Evolutionary conservation across 2,329 filamentous ascomycete genomes (phyloP), one percentile per base, ranked within the genome.

Genomic region (Botrytis sinoallii): DNA sequence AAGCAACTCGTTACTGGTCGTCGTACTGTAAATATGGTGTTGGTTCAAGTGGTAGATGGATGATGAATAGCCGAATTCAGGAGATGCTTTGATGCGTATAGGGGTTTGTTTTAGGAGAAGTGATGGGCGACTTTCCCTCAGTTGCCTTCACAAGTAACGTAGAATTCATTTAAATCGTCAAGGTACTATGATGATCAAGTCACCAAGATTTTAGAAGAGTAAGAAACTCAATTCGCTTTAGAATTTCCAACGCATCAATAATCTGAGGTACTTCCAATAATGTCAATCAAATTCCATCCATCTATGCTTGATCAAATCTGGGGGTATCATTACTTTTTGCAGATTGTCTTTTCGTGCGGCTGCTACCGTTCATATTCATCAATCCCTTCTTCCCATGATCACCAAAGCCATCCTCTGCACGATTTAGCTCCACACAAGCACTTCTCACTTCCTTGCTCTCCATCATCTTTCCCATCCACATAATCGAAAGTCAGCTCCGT

Each of bases 401-500:
- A 90, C 92, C 92, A 95, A 59, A 95, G 80, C 80, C 86, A 93
- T 1, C 89, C 89, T 59, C 92, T 85, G 78, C 93, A 95, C 29
- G 89, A 90, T 52, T 83, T 79, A 64, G 90, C 88, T 1, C 89
- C 88, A 77, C 93, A 95, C 12, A 90, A 80, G 78, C 89, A 91
- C 85, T 46, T 84, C 82, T 66, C 64, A 44, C 73, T 74, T 4
- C 71, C 72, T 20, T 84, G 83, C 40, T 84, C 81, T 32, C 84
- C 84, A 14, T 79, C 79, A 70, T 88, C 87, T 59, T 89, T 86
- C 14, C 90, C 90, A 77, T 92, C 91, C 9, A 92, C 85, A 78
- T 96, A 96, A 78, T 95, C 92, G 80, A 96, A 95, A 0, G 91
- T 94, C 46, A 96, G 82, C 81, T 96, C 93, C 46, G 91, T 88